phyloP scores from a whole-genome alignment of 768 basidiomycete species.

The Mycena sanguinolenta region DNA sequence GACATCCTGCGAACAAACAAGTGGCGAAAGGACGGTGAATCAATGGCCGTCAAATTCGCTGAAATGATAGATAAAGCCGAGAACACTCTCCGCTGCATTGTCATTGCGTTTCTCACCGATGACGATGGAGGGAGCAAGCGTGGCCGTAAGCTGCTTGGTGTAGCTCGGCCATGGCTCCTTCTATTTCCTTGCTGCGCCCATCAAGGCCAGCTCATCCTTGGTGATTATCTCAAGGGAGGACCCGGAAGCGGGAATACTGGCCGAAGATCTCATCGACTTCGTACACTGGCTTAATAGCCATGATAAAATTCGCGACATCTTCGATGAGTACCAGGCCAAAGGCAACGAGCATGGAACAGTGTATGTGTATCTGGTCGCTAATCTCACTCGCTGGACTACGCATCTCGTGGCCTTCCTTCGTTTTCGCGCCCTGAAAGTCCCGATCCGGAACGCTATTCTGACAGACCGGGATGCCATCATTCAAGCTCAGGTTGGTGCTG shows the following conservation, averaged over 20 bases:
- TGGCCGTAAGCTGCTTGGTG: background rate
- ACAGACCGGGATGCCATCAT: slow-evolving; percentile 15
- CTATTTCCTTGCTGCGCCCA: background rate
- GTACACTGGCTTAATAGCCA: background rate
- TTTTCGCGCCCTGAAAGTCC: background rate
- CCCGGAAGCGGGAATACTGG: background rate
- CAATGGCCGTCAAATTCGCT: background rate
- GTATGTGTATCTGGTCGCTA: background rate
- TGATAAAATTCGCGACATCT: background rate
- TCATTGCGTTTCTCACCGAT: background rate
- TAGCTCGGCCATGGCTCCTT: background rate
- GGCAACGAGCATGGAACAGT: background rate
- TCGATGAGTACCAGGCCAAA: background rate
- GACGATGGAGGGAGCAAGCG: background rate
- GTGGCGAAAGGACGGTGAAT: background rate
- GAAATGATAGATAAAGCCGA: slow-evolving; percentile 1
- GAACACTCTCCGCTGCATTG: background rate
- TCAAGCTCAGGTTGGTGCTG: slow-evolving; percentile 30
- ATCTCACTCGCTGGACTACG: slow-evolving; percentile 7
- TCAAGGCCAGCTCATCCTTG: slow-evolving; percentile 4
- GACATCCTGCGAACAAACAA: background rate
- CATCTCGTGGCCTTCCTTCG: slow-evolving; percentile 3
- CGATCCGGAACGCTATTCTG: background rate
- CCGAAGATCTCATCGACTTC: background rate
- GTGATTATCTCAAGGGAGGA: background rate